Percentiles rank a stretch among this genome's conserved stretches.
Conservation (phyloP, 805 yeast species). For the Saccharomycopsis sp. region DNA sequence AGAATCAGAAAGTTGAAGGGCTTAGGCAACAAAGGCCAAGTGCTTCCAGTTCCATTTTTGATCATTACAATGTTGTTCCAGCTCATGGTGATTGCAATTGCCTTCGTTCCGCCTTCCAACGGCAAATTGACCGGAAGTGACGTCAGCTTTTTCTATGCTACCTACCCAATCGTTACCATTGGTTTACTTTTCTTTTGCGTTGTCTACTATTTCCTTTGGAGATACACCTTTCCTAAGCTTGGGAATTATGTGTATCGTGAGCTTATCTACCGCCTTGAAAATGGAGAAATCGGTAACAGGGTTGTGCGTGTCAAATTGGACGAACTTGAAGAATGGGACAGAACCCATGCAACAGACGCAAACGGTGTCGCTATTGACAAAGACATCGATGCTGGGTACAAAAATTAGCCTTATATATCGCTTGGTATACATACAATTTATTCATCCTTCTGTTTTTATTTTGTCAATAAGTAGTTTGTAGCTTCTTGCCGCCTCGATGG, state of each 20-base stretch:
- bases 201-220: constrained; percentile 34
- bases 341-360: constrained; percentile 9
- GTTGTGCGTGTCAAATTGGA: constrained; percentile 31
- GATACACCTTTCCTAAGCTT: constrained; percentile 30
- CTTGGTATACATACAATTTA: neutral
- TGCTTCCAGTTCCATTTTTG: constrained; percentile 31
- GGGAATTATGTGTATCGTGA: constrained; percentile 31
- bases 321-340: constrained; percentile 32
- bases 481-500: too few species aligned
- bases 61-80: constrained; percentile 31
- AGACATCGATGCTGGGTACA: neutral
- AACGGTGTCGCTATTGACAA: neutral
- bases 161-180: constrained; percentile 35
- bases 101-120: constrained; percentile 36
- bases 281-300: constrained; percentile 36
- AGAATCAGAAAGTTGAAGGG: constrained; percentile 30
- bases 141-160: constrained; percentile 37
- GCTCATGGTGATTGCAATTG: constrained; percentile 35
- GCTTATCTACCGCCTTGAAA: constrained; percentile 28
- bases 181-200: constrained; percentile 31
- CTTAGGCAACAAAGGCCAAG: constrained; percentile 30
- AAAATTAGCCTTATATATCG: neutral
- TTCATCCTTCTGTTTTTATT: too few species aligned
- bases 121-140: constrained; percentile 35
- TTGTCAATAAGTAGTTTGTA: too few species aligned